A percentile compares a stretch with the other conserved stretches of the same genome.
phyloP scores from a whole-genome alignment of 352 stramenopile genomes.

The Globisporangium perplexum region DNA sequence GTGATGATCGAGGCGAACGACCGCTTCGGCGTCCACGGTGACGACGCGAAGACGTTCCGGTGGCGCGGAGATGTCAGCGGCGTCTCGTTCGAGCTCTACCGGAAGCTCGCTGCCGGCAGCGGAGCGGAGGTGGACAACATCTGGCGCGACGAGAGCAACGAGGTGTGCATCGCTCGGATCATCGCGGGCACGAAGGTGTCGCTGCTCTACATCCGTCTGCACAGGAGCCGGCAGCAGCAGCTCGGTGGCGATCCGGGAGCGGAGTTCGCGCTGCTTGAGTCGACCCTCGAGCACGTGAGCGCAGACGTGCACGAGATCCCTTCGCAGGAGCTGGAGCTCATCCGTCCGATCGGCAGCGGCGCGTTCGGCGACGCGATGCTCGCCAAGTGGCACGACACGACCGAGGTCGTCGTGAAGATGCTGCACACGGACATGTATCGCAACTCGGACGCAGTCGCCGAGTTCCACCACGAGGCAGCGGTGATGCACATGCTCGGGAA shows the following conservation, averaged over 20 bases:
- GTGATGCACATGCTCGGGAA: slow-evolving; percentile 76
- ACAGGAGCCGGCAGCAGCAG: slow-evolving; percentile 3
- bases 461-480: slow-evolving; percentile 60
- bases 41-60: slow-evolving; percentile 57
- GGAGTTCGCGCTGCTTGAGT: slow-evolving; percentile 27
- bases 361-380: slow-evolving; percentile 67
- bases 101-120: slow-evolving; percentile 8
- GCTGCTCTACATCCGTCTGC: slow-evolving; percentile 56
- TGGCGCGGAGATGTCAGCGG: slow-evolving; percentile 53
- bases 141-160: slow-evolving; percentile 18
- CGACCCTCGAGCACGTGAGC: slow-evolving; percentile 39
- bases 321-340: slow-evolving; percentile 36
- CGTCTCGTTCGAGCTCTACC: slow-evolving; percentile 55
- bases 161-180: slow-evolving; percentile 46
- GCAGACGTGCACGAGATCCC: slow-evolving; percentile 44
- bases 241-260: neutral
- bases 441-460: slow-evolving; percentile 34
- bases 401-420: slow-evolving; percentile 62
- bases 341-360: slow-evolving; percentile 54
- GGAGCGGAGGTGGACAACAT: neutral
- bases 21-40: slow-evolving; percentile 31
- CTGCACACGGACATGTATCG: slow-evolving; percentile 38
- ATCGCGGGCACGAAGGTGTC: slow-evolving; percentile 56
- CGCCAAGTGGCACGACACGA: slow-evolving; percentile 46
- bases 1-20: slow-evolving; percentile 43